Base-by-base conservation (phyloP, 345 rosid species). In the Tarenaya hassleriana region DNA sequence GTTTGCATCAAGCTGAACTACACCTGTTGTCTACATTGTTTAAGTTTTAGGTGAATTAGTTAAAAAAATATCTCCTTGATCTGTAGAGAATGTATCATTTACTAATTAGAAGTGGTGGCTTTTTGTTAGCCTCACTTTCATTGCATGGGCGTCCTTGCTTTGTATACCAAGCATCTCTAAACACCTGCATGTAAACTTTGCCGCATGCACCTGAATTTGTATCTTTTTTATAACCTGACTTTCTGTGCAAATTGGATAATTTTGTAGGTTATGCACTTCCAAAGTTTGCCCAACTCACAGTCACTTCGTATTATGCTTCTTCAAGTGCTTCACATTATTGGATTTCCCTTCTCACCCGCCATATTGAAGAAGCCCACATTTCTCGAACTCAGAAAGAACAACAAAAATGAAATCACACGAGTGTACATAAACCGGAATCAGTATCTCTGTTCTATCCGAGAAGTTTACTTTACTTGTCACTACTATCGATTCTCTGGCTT, bases 251-350 rank as follows among this genome's bases (percentile, higher is more conserved):
- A 24, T 61, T 34, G 16, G n/a, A n/a, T n/a, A 41, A 60, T 45
- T 56, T 55, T 73, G 58, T 56, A 91, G 98, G 84, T 47, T 82
- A 81, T 66, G 88, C 78, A 17, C 84, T 91, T 58, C 98, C 94
- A 9, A 67, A 72, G 80, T 91, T 87, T 71, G 61, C 90, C 58
- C 94, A 84, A 57, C 82, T 88, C 67, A 73, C 81, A 3, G 94
- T 83, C 52, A 83, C 94, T 15, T 87, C 98, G 12, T 88, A 84
- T 65, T 92, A 84, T 45, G 82, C 96, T 60, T 75, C 98, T 56
- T 83, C 96, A 44, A 92, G 98, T 69, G 95, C 83, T 21, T 82
- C 98, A 42, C 94, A 88, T 73, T 79, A 88, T 73, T 81, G 88
- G 58, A 72, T 92, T 61, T 92, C 96, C 29, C 68, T 77, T 55